Evolutionary conservation across 495 filamentous ascomycete species (phyloP).

Genomic region (Penicillium taxi): DNA sequence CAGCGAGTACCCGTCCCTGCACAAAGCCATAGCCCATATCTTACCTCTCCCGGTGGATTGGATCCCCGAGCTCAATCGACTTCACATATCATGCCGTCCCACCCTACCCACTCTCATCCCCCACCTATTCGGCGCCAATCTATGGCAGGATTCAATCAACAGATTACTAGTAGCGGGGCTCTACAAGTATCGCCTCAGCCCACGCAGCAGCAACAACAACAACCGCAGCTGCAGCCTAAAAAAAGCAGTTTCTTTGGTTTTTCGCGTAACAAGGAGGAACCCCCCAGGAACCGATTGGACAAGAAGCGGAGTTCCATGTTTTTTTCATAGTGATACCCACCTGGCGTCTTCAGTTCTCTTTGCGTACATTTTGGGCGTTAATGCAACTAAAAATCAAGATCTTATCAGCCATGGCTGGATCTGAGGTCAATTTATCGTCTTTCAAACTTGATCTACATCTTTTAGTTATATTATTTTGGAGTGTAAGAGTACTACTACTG

Average conservation of each 20-base stretch:
- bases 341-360: slow-evolving; percentile 4
- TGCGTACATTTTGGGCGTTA: too few species aligned
- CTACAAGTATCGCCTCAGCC: slow-evolving; percentile 3
- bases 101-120: slow-evolving; percentile 5
- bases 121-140: slow-evolving; percentile 15
- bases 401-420: too few species aligned
- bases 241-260: slow-evolving; percentile 48
- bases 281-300: slow-evolving; percentile 24
- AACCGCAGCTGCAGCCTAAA: slow-evolving; percentile 31
- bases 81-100: slow-evolving; percentile 8
- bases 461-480: too few species aligned
- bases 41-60: slow-evolving; percentile 4
- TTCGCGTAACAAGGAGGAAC: slow-evolving; percentile 21
- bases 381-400: too few species aligned
- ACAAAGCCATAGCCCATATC: slow-evolving; percentile 13
- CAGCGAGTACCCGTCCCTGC: slow-evolving; percentile 6
- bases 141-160: slow-evolving; percentile 12
- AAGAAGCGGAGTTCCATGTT: slow-evolving; percentile 51
- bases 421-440: too few species aligned
- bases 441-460: too few species aligned
- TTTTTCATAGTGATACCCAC: slow-evolving; percentile 13
- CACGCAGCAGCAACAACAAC: slow-evolving; percentile 11
- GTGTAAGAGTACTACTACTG: too few species aligned
- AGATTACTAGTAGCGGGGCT: slow-evolving; percentile 14
- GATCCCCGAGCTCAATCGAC: slow-evolving; percentile 19